Conservation (phyloP, 2,329 filamentous ascomycete species). For the Fusarium haematococcum region DNA sequence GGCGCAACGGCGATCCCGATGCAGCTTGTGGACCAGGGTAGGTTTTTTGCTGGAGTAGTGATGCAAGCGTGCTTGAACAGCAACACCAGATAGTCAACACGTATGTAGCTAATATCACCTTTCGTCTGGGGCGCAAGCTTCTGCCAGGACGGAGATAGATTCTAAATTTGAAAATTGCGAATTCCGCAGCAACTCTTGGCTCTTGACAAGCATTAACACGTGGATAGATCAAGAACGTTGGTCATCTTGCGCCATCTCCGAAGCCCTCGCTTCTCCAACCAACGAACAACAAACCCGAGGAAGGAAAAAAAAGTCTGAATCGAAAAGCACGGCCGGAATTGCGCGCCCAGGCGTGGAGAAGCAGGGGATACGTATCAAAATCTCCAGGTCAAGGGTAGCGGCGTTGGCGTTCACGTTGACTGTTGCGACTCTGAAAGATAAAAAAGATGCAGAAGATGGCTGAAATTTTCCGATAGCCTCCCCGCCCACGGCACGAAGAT, state of each 20-base stretch:
- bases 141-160: background rate
- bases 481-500: slow-evolving; percentile 30
- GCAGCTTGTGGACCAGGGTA: slow-evolving; percentile 22
- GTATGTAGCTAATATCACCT: background rate
- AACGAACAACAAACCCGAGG: background rate
- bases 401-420: background rate
- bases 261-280: slow-evolving; percentile 33
- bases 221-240: background rate
- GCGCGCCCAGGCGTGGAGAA: background rate
- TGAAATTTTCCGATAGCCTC: slow-evolving; percentile 40
- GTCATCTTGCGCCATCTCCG: slow-evolving; percentile 17
- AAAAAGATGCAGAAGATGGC: slow-evolving; percentile 14
- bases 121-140: background rate
- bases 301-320: background rate
- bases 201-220: background rate
- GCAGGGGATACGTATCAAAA: background rate
- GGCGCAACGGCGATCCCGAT: slow-evolving; percentile 43
- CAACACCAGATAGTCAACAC: background rate
- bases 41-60: background rate
- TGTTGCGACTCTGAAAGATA: background rate
- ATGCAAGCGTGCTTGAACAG: slow-evolving; percentile 2
- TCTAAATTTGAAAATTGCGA: background rate
- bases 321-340: background rate
- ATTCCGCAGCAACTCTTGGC: background rate
- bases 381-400: background rate